Evolutionary conservation across 192 early-diverging fungal genomes (phyloP).

Genomic region (Umbelopsis isabellina): DNA sequence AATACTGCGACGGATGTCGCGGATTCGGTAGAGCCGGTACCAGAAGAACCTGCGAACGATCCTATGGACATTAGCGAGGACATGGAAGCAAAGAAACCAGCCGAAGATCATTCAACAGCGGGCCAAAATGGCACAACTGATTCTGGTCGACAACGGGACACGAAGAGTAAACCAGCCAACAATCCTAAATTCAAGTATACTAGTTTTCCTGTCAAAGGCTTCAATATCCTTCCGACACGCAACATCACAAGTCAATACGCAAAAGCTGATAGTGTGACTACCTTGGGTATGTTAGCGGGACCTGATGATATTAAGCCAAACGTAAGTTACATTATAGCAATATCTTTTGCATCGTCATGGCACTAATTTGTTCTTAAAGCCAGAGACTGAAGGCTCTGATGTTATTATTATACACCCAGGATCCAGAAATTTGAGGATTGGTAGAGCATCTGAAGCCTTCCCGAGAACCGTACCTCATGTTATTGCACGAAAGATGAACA

Average conservation of each 20-base stretch:
- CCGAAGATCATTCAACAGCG: neutral
- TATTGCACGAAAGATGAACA: constrained; percentile 68
- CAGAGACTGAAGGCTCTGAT: constrained; percentile 59
- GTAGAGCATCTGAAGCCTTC: constrained; percentile 80
- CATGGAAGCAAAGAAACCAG: neutral
- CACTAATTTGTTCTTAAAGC: constrained; percentile 29
- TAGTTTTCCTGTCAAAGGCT: constrained; percentile 50
- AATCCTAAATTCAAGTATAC: constrained; percentile 49
- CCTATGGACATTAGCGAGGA: neutral
- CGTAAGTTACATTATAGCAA: constrained; percentile 31
- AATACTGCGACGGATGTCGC: constrained; percentile 1
- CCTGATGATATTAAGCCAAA: constrained; percentile 26
- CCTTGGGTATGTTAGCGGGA: constrained; percentile 43
- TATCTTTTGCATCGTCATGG: neutral
- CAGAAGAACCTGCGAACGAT: neutral
- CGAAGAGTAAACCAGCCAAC: neutral
- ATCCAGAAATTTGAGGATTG: constrained; percentile 81
- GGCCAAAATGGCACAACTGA: neutral
- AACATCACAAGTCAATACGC: constrained; percentile 53
- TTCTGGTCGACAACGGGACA: neutral
- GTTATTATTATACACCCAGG: constrained; percentile 88
- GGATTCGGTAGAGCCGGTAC: neutral
- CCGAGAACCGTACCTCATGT: constrained; percentile 79
- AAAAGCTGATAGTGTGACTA: constrained; percentile 50
- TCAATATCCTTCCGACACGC: constrained; percentile 47